phyloP scores from a whole-genome alignment of 2,329 filamentous ascomycete species.

The Blastomyces percursus region DNA sequence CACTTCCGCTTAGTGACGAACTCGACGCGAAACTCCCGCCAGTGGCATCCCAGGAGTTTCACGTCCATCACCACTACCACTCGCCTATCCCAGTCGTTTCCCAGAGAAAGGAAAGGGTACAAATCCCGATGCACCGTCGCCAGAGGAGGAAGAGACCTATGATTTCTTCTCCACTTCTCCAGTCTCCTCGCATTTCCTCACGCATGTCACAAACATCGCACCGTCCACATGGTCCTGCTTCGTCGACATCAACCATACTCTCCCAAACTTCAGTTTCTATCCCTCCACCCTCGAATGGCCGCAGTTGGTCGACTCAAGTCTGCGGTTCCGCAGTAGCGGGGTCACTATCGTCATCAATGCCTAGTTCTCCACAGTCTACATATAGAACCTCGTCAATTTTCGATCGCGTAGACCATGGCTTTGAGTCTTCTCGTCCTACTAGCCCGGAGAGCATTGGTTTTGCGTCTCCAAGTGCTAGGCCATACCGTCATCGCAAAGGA shows the following conservation, averaged over 20 bases:
- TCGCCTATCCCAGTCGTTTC: conserved; percentile 43
- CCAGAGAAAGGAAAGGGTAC: conserved; percentile 44
- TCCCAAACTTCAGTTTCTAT: conserved; percentile 52
- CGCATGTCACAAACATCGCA: conserved; percentile 19
- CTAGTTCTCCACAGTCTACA: conserved; percentile 70
- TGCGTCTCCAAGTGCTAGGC: conserved; percentile 53
- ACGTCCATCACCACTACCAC: conserved; percentile 93
- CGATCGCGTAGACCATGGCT: conserved; percentile 55
- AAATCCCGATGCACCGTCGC: conserved; percentile 39
- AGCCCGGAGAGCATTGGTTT: conserved; percentile 67
- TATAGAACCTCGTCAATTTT: conserved; percentile 65
- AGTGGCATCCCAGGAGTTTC: conserved; percentile 59
- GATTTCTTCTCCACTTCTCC: conserved; percentile 38
- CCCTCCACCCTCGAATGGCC: conserved; percentile 36
- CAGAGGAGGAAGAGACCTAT: conserved; percentile 62
- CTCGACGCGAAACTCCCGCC: conserved; percentile 45
- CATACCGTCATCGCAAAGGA: conserved; percentile 46
- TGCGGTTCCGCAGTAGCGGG: conserved; percentile 49
- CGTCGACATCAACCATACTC: conserved; percentile 49
- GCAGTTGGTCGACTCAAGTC: conserved; percentile 56
- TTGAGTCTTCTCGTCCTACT: conserved; percentile 60
- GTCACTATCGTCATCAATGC: conserved; percentile 57
- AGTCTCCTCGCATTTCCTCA: conserved; percentile 21
- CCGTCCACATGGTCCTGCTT: conserved; percentile 29
- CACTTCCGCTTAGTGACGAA: conserved; percentile 58